These are phyloP conservation scores for Apiospora rasikravindrae DNA, from an alignment of 2,329 filamentous ascomycete species.

Conservation along the genomic window DNA sequence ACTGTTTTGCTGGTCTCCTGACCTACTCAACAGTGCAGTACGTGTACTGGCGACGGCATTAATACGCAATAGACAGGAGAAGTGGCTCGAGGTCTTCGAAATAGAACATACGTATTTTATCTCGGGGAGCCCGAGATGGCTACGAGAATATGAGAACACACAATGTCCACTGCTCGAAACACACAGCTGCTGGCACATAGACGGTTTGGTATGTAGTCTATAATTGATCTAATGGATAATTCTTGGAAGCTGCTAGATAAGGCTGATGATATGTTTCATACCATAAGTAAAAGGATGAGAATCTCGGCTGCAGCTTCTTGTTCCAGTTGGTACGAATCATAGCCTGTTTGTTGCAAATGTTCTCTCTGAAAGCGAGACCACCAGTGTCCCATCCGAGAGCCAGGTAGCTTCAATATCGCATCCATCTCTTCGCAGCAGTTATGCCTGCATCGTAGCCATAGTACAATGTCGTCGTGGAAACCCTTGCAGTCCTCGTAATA, in stretches of 20 bases:
- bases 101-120: too few species aligned
- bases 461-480: not conserved
- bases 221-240: not conserved
- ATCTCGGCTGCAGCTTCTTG: not conserved
- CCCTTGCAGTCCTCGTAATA: not conserved
- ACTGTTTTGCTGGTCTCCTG: not conserved
- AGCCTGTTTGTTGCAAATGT: not conserved
- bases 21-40: not conserved
- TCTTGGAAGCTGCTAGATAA: not conserved
- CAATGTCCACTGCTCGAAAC: not conserved
- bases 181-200: not conserved
- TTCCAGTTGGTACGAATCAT: not conserved
- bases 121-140: too few species aligned
- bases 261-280: not conserved
- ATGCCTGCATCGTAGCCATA: not conserved
- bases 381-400: not conserved
- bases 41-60: not conserved
- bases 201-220: not conserved
- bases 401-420: not conserved
- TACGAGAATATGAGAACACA: not conserved
- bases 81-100: not conserved
- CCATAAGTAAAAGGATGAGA: not conserved
- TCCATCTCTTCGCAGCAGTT: not conserved
- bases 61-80: not conserved
- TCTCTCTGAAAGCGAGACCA: not conserved